A percentile compares a stretch with the other conserved stretches of the same genome.
phyloP scores from a whole-genome alignment of 2,329 filamentous ascomycete species.

The Tympanopsis confertula region DNA sequence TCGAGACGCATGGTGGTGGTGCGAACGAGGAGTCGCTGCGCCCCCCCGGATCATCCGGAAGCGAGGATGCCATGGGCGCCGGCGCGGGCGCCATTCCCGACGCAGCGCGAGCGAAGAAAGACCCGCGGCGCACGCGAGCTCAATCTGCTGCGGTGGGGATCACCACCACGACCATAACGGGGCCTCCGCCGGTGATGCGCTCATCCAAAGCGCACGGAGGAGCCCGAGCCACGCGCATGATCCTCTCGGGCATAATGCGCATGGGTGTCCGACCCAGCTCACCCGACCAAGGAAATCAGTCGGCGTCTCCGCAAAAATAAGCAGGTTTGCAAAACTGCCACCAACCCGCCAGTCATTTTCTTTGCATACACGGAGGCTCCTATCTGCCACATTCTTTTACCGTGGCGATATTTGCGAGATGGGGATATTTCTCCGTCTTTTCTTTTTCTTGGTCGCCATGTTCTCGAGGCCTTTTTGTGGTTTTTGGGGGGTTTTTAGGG shows the following conservation, averaged over 20 bases:
- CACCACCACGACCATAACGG: slow-evolving; percentile 4
- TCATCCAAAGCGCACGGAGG: slow-evolving; percentile 21
- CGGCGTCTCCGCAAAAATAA: too few relatives aligned
- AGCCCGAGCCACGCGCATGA: slow-evolving; percentile 26
- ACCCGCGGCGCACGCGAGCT: neutral
- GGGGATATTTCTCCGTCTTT: too few relatives aligned
- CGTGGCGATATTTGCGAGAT: too few relatives aligned
- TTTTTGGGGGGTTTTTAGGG: too few relatives aligned
- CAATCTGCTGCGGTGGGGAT: neutral
- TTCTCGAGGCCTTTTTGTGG: too few relatives aligned
- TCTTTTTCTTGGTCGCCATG: too few relatives aligned
- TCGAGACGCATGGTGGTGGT: neutral
- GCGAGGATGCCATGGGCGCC: neutral
- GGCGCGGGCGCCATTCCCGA: neutral
- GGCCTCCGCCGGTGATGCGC: slow-evolving; percentile 13
- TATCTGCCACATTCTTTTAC: too few relatives aligned
- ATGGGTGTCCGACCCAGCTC: slow-evolving; percentile 27
- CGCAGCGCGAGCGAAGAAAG: neutral
- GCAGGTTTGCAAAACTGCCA: too few relatives aligned
- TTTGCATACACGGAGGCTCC: too few relatives aligned
- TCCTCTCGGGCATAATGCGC: slow-evolving; percentile 31
- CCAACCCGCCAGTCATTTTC: too few relatives aligned
- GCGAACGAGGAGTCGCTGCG: neutral
- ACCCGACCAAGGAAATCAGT: too few relatives aligned
- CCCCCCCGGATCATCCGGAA: neutral